Evolutionary conservation across 2,329 filamentous ascomycete genomes (phyloP).

Genomic region (Xylogone sp.): DNA sequence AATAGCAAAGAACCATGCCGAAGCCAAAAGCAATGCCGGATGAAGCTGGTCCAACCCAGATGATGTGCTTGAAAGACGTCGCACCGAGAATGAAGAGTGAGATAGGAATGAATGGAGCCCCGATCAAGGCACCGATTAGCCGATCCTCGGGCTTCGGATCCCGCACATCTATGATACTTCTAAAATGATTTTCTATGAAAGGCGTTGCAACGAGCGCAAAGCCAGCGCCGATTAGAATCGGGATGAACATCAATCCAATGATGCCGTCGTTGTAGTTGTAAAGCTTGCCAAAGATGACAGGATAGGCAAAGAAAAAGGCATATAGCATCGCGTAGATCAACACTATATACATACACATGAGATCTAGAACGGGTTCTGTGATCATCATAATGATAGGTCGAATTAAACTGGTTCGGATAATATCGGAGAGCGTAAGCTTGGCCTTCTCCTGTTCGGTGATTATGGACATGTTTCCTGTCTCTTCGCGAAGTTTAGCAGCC

Average conservation of each 20-base stretch:
- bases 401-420: constrained; percentile 9
- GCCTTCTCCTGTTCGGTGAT: constrained; percentile 28
- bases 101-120: constrained; percentile 57
- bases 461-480: constrained; percentile 27
- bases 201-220: constrained; percentile 63
- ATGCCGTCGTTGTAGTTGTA: constrained; percentile 69
- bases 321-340: constrained; percentile 31
- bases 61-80: constrained; percentile 54
- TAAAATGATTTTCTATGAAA: constrained; percentile 77
- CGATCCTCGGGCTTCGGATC: constrained; percentile 75
- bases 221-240: constrained; percentile 70
- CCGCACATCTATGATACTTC: constrained; percentile 88
- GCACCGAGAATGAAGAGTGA: constrained; percentile 69
- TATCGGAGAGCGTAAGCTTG: constrained; percentile 22
- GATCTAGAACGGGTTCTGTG: constrained; percentile 32
- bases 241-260: constrained; percentile 81
- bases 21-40: constrained; percentile 53
- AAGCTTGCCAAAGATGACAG: constrained; percentile 49
- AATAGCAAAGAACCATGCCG: constrained; percentile 60
- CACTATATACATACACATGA: constrained; percentile 49
- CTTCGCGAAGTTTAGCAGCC: constrained; percentile 26
- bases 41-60: constrained; percentile 47
- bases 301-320: constrained; percentile 31
- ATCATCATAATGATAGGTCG: constrained; percentile 8
- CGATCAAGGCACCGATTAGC: constrained; percentile 58